phyloP scores from a whole-genome alignment of 2,329 filamentous ascomycete species.

The Fusarium secorum region DNA sequence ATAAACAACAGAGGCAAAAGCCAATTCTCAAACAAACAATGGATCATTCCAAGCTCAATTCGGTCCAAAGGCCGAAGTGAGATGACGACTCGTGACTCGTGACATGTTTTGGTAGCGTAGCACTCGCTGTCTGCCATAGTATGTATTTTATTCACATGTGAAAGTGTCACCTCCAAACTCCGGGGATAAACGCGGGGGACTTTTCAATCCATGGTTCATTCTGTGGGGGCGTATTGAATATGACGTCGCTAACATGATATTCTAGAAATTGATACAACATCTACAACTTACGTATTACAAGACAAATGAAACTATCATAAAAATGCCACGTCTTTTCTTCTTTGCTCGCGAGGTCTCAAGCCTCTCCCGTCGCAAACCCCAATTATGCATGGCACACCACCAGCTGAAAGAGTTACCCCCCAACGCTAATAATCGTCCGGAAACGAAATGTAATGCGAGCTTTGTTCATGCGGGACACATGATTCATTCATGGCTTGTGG shows the following conservation, averaged over 20 bases:
- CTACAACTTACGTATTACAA: background rate
- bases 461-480: conserved; percentile 24
- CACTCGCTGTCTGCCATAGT: background rate
- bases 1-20: background rate
- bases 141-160: conserved; percentile 29
- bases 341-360: conserved; percentile 7
- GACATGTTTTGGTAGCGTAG: conserved; percentile 17
- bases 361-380: conserved; percentile 7
- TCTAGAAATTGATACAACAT: background rate
- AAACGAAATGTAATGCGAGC: conserved; percentile 19
- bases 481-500: conserved; percentile 27
- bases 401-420: background rate
- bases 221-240: conserved; percentile 6
- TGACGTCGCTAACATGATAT: conserved; percentile 19
- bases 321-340: background rate
- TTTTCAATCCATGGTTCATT: background rate
- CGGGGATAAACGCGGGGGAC: conserved; percentile 22
- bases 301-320: background rate
- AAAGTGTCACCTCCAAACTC: conserved; percentile 33
- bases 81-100: conserved; percentile 38
- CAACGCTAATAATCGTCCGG: background rate
- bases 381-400: background rate
- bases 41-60: conserved; percentile 23
- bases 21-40: background rate
- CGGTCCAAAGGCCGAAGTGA: conserved; percentile 32